A percentile compares a stretch with the other conserved stretches of the same genome.
Evolutionary conservation across 768 basidiomycete species (phyloP).

Genomic region (Boletus reticulatus): DNA sequence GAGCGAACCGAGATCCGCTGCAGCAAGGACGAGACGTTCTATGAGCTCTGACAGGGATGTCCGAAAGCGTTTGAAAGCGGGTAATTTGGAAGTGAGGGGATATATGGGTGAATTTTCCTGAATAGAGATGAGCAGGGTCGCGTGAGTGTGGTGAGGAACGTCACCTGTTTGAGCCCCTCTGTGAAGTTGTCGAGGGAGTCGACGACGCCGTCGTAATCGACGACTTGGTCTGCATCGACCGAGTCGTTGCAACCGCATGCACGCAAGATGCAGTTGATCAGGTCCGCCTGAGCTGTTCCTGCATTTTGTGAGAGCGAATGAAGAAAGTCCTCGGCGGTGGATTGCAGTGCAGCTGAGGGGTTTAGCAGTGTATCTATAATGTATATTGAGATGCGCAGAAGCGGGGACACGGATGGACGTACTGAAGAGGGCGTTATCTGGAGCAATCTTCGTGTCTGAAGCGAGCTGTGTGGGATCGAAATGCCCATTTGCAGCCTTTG

Average conservation of each 20-base stretch:
- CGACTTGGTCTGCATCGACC: conserved; percentile 77
- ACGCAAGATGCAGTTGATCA: conserved; percentile 89
- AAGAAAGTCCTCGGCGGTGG: conserved; percentile 88
- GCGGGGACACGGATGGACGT: conserved; percentile 30
- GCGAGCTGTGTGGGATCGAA: conserved; percentile 65
- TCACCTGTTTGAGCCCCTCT: conserved; percentile 80
- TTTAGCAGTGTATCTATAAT: conserved; percentile 87
- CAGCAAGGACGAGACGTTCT: conserved; percentile 69
- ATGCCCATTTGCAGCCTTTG: conserved; percentile 42
- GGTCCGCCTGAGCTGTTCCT: conserved; percentile 73
- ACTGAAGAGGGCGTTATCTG: conserved; percentile 93
- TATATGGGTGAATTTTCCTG: conserved; percentile 84
- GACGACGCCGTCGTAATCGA: conserved; percentile 86
- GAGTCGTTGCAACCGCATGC: conserved; percentile 90
- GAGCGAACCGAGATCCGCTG: conserved; percentile 74
- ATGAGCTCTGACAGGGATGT: conserved; percentile 83
- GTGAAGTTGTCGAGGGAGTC: conserved; percentile 84
- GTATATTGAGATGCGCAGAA: conserved; percentile 2
- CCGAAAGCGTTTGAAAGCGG: conserved; percentile 84
- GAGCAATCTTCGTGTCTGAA: conserved; percentile 73
- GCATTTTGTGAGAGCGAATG: conserved; percentile 72
- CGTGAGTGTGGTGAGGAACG: background rate
- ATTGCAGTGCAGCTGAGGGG: conserved; percentile 81
- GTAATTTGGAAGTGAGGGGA: conserved; percentile 85
- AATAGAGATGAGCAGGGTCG: conserved; percentile 1